A percentile compares a stretch with the other conserved stretches of the same genome.
These are phyloP conservation scores for Lactarius indigo DNA, from an alignment of 768 basidiomycete genomes.

Conservation along the genomic window DNA sequence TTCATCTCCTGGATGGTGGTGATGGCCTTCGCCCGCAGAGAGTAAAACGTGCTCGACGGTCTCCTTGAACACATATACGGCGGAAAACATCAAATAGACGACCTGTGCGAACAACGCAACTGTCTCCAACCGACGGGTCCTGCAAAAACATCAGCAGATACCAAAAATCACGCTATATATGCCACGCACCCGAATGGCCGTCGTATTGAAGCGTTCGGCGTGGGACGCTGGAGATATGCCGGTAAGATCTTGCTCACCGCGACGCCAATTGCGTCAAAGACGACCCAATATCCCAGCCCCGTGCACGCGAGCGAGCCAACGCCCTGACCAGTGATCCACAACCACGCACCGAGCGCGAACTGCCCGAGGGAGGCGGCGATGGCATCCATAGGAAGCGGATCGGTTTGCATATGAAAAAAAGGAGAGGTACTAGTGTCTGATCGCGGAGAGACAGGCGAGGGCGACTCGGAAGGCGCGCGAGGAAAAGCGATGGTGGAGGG, in stretches of 20 bases:
- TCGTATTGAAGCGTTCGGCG: slow-evolving; percentile 34
- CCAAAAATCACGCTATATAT: not conserved
- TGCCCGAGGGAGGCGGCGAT: slow-evolving; percentile 35
- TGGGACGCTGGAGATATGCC: slow-evolving; percentile 38
- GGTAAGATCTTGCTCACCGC: slow-evolving; percentile 47
- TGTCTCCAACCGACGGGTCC: slow-evolving; percentile 64
- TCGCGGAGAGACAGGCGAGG: slow-evolving; percentile 8
- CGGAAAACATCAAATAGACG: slow-evolving; percentile 91
- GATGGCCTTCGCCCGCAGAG: slow-evolving; percentile 60
- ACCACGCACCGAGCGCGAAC: slow-evolving; percentile 61
- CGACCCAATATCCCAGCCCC: slow-evolving; percentile 93
- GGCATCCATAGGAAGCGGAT: slow-evolving; percentile 21
- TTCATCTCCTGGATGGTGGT: slow-evolving; percentile 66
- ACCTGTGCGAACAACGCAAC: slow-evolving; percentile 82
- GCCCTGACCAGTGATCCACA: slow-evolving; percentile 91
- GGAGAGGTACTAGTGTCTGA: slow-evolving; percentile 8
- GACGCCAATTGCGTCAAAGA: slow-evolving; percentile 90
- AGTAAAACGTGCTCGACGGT: slow-evolving; percentile 89
- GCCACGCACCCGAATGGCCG: slow-evolving; percentile 58
- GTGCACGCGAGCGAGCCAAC: slow-evolving; percentile 84
- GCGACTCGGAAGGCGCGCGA: slow-evolving; percentile 4
- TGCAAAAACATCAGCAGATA: slow-evolving; percentile 29
- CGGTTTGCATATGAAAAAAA: slow-evolving; percentile 14
- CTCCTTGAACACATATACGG: slow-evolving; percentile 96
- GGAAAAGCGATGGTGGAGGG: slow-evolving; percentile 10